phyloP scores from a whole-genome alignment of 2,329 filamentous ascomycete genomes.

The Colletotrichum sp. region DNA sequence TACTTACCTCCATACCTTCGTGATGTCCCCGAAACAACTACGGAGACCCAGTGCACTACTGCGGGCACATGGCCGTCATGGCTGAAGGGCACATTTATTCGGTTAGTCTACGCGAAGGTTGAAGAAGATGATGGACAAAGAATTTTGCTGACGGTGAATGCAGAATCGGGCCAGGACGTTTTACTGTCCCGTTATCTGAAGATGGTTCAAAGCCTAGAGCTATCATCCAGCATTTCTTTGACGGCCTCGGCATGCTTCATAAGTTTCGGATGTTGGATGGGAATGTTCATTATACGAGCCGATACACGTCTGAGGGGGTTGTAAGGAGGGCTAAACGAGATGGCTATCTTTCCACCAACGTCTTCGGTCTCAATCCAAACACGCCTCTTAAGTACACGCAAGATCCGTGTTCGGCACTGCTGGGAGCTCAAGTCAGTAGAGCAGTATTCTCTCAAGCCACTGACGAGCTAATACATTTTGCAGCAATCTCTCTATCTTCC shows the following conservation, averaged over 20 bases:
- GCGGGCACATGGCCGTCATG: constrained; percentile 15
- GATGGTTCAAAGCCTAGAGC: constrained; percentile 22
- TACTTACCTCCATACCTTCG: constrained; percentile 20
- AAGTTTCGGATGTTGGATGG: constrained; percentile 17
- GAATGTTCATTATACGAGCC: constrained; percentile 17
- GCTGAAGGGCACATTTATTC: constrained; percentile 18
- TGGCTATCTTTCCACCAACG: constrained; percentile 3
- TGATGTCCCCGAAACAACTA: constrained; percentile 17
- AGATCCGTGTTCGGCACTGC: constrained; percentile 18
- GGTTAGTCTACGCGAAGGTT: background rate
- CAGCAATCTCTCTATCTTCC: constrained; percentile 18
- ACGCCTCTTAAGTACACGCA: constrained; percentile 15
- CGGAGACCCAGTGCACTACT: constrained; percentile 9
- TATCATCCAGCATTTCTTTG: constrained; percentile 22
- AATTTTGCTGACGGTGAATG: background rate
- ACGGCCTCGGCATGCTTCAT: constrained; percentile 20
- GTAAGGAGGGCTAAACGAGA: constrained; percentile 14
- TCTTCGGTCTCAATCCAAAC: constrained; percentile 20
- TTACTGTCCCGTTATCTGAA: constrained; percentile 17
- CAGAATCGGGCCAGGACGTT: constrained; percentile 15
- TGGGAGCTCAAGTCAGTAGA: constrained; percentile 19
- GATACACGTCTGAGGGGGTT: constrained; percentile 19
- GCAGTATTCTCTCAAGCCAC: background rate
- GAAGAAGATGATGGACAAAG: background rate
- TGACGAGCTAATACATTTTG: background rate